phyloP scores from a whole-genome alignment of 495 filamentous ascomycete genomes.

The Bombardia bombarda region DNA sequence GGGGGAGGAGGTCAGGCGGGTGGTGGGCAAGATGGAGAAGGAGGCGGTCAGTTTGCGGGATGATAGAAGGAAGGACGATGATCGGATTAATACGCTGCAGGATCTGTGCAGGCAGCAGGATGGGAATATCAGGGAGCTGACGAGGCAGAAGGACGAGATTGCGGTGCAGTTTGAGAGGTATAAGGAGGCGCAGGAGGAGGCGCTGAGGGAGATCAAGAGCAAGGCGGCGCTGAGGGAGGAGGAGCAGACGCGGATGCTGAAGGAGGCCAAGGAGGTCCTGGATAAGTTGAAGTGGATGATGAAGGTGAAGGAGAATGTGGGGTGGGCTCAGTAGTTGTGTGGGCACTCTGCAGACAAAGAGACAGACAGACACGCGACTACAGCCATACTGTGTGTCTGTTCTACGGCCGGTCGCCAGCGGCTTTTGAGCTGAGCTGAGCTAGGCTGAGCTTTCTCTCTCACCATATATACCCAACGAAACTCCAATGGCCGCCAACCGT shows the following conservation, averaged over 20 bases:
- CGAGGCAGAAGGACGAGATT: conserved; percentile 53
- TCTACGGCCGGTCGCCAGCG: no score
- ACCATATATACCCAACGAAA: no score
- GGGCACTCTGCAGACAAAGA: no score
- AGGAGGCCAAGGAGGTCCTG: conserved; percentile 53
- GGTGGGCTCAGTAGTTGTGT: conserved; percentile 34
- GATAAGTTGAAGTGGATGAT: conserved; percentile 63
- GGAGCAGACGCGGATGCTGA: conserved; percentile 46
- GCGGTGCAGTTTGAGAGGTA: conserved; percentile 51
- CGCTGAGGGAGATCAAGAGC: conserved; percentile 47
- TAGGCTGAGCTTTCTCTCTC: no score
- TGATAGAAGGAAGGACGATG: conserved; percentile 49
- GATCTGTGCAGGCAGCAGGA: conserved; percentile 54
- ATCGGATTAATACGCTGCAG: conserved; percentile 11
- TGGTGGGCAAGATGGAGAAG: conserved; percentile 45
- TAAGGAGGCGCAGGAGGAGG: conserved; percentile 53
- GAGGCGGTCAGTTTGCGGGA: conserved; percentile 39
- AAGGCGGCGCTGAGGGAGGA: conserved; percentile 45
- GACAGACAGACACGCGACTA: no score
- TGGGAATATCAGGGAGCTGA: conserved; percentile 51
- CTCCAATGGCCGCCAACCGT: no score
- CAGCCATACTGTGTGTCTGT: no score
- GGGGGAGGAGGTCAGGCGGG: conserved; percentile 49
- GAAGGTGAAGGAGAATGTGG: conserved; percentile 51
- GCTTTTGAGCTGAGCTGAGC: no score